Evolutionary conservation across 768 basidiomycete species (phyloP), one percentile per base, ranked within the genome.

Genomic region (Suillus paluster): DNA sequence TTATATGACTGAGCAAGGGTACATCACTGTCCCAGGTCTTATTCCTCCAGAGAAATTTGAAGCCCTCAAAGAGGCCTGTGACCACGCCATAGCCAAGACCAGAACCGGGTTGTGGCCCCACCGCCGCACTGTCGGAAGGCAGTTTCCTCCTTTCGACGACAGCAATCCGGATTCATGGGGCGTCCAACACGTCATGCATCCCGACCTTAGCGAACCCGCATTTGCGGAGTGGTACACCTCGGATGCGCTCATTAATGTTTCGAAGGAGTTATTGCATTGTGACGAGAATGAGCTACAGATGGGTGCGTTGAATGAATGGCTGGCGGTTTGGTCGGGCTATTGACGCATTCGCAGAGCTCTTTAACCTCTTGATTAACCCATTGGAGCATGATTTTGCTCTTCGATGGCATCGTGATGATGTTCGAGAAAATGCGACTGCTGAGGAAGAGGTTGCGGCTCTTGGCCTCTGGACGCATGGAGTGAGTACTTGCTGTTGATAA

Each of bases 151-250:
- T 0, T 92, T 81, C 66, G 86, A 81, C 57, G 73, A 82, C 36
- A 78, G 67, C 44, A 73, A 84, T 57, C 82, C 85, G 2, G 91
- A 93, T 72, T 84, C 87, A 0, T 92, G 91, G 91, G 92, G 91
- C 2, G 85, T 92, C 2, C 91, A 92, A 66, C 90, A 92, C 64
- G 72, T 90, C 49, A 92, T 94, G 92, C 91, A 92, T 67, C 91
- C 90, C 1, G 85, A 81, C 36, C 80, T 93, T 1, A 77, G 73
- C 0, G 87, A 90, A 67, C 78, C 82, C 0, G 78, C 68, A 19
- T 92, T 92, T 61, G 82, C 82, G 33, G 75, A 76, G 61, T 92
- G 89, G 88, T 93, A 92, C 67, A 86, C 87, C 14, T 85, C 84
- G 7, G 76, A 80, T 2, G 73, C 68, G 15, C 70, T 93, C 14